Evolutionary conservation across 495 filamentous ascomycete species (phyloP), one percentile per base, ranked within the genome.

Genomic region (Geoglossum glabrum): DNA sequence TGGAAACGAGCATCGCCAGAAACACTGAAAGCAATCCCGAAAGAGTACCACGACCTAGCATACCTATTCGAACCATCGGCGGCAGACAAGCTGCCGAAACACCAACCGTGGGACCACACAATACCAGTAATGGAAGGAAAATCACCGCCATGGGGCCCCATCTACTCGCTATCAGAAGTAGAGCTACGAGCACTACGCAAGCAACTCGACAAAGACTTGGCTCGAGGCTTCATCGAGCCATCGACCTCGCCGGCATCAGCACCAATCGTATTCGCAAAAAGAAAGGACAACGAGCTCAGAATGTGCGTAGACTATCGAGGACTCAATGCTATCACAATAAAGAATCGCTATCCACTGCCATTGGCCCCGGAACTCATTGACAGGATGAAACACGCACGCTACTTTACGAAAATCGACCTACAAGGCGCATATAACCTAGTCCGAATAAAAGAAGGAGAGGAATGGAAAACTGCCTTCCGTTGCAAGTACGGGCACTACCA

Each of bases 361-460:
- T 31, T 57, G 0, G 61, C 55, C 46, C 5, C 38, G 19, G 57
- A 59, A 27, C 19, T 47, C 11, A 15, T 59, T 3, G 34, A 65
- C 19, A 21, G 28, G 1, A 31, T 65, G 10, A n/a, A 49, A 2
- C 52, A 28, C 5, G 54, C 57, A 0, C 36, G 40, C 3, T 17
- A 30, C 1, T 64, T 64, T 21, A 63, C 61, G 23, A 63, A 64
- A 47, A 30, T 64, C 0, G 46, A 64, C 33, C 15, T 63, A 0
- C 50, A 40, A 26, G 55, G 55, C 8, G 55, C 33, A 0, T 64
- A 55, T 9, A 57, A 64, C 57, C 30, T 33, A 6, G 58, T 60
- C 15, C 26, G 54, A 0, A 58, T 60, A 0, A 45, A 27, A 19
- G 27, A 47, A 40, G 57, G 54, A n/a, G 54, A 60, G 3, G 33